phyloP scores from a whole-genome alignment of 805 yeast species.

The Ogataea nonfermentans region DNA sequence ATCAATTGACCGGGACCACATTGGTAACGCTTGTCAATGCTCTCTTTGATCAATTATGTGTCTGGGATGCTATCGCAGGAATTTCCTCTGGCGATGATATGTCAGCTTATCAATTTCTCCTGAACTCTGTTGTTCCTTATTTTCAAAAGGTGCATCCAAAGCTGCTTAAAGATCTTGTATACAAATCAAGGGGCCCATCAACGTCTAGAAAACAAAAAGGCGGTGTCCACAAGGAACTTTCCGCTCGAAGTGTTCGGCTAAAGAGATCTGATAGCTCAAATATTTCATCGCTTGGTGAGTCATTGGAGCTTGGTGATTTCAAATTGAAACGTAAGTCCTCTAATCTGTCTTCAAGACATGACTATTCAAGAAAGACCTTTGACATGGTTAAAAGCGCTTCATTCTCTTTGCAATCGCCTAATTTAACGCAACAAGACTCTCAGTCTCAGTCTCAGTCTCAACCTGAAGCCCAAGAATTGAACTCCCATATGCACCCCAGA shows the following conservation, averaged over 20 bases:
- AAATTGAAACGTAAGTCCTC: slow-evolving; percentile 28
- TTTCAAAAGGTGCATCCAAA: slow-evolving; percentile 27
- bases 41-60: slow-evolving; percentile 32
- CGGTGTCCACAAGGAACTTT: neutral
- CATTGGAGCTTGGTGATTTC: slow-evolving; percentile 18
- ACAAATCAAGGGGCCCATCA: slow-evolving; percentile 33
- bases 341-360: slow-evolving; percentile 18
- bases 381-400: slow-evolving; percentile 32
- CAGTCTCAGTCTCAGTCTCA: slow-evolving; percentile 13
- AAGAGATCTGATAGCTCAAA: slow-evolving; percentile 8
- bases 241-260: neutral
- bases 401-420: slow-evolving; percentile 12
- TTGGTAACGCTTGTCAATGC: slow-evolving; percentile 18
- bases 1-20: slow-evolving; percentile 1
- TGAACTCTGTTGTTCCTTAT: slow-evolving; percentile 30
- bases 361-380: slow-evolving; percentile 32
- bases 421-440: slow-evolving; percentile 5
- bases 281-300: neutral
- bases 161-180: slow-evolving; percentile 28
- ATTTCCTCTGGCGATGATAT: slow-evolving; percentile 24
- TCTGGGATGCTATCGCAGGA: slow-evolving; percentile 34
- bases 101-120: slow-evolving; percentile 30
- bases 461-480: slow-evolving; percentile 1
- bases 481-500: neutral
- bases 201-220: slow-evolving; percentile 13